Evolutionary conservation across 306 rosid genomes (phyloP).

Genomic region (Cyclanthera cordifolia): DNA sequence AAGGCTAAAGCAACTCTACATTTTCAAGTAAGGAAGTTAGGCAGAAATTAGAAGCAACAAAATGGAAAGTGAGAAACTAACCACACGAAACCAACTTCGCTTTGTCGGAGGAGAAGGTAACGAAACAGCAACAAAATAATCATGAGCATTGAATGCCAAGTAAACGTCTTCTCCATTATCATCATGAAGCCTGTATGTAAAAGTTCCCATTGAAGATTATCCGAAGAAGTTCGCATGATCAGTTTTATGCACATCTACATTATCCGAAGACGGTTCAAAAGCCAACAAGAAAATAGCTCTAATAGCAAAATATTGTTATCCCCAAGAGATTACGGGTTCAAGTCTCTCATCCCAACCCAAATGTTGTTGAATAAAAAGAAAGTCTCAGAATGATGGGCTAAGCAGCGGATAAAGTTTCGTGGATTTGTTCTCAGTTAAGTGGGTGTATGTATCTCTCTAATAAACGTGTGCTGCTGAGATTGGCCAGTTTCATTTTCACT

Average conservation of each 20-base stretch:
- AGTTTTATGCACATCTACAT: background rate
- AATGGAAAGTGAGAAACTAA: conserved; percentile 25
- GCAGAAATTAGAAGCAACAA: background rate
- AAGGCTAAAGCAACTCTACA: background rate
- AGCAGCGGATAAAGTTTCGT: background rate
- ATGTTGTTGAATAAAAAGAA: too few species aligned
- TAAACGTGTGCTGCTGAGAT: background rate
- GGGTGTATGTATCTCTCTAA: background rate
- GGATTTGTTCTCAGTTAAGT: background rate
- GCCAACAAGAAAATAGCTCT: too few species aligned
- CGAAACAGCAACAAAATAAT: conserved; percentile 34
- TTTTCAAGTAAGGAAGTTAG: background rate
- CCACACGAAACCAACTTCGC: conserved; percentile 84
- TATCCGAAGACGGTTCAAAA: background rate
- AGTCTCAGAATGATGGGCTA: background rate
- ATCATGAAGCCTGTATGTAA: conserved; percentile 66
- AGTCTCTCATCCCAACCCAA: too few species aligned
- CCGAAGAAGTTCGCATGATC: background rate
- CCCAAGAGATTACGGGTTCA: too few species aligned
- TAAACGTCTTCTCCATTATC: conserved; percentile 56
- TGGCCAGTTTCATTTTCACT: background rate
- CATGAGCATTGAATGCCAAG: conserved; percentile 85
- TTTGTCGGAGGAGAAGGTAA: conserved; percentile 53
- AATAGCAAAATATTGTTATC: too few species aligned
- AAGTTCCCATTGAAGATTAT: too few species aligned